Evolutionary conservation across 345 rosid genomes (phyloP).

Genomic region (Aegle marmelos): DNA sequence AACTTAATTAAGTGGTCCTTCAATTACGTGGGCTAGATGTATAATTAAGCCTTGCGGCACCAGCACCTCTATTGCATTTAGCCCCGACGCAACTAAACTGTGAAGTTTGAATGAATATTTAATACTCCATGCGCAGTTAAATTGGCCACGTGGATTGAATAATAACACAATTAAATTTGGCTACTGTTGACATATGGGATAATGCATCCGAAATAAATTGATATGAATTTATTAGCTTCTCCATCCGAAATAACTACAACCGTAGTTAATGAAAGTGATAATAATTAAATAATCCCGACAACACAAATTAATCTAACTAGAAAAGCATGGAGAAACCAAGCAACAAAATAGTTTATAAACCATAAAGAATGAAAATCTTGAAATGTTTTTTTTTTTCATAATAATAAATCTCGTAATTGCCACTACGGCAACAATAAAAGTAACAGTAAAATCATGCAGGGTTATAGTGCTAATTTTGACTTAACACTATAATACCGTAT

Average conservation of each 20-base stretch:
- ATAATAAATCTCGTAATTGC: no score
- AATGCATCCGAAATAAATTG: not conserved
- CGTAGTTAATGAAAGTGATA: not conserved
- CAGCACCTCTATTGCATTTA: not conserved
- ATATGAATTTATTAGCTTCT: not conserved
- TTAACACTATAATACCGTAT: no score
- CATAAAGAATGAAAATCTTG: no score
- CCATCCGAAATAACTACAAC: no score
- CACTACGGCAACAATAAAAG: no score
- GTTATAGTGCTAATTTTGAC: no score
- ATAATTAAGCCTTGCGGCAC: no score
- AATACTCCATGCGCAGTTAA: not conserved
- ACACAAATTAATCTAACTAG: not conserved
- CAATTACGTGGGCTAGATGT: no score
- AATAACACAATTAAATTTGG: not conserved
- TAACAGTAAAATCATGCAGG: no score
- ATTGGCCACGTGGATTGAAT: not conserved
- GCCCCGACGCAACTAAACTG: not conserved
- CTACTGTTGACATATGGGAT: not conserved
- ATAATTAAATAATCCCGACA: not conserved
- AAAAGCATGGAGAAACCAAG: no score
- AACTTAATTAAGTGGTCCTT: not conserved
- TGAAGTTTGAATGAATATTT: not conserved
- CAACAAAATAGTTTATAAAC: no score
- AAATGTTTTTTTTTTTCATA: no score